phyloP scores from a whole-genome alignment of 306 rosid species.

The Cercis canadensis region DNA sequence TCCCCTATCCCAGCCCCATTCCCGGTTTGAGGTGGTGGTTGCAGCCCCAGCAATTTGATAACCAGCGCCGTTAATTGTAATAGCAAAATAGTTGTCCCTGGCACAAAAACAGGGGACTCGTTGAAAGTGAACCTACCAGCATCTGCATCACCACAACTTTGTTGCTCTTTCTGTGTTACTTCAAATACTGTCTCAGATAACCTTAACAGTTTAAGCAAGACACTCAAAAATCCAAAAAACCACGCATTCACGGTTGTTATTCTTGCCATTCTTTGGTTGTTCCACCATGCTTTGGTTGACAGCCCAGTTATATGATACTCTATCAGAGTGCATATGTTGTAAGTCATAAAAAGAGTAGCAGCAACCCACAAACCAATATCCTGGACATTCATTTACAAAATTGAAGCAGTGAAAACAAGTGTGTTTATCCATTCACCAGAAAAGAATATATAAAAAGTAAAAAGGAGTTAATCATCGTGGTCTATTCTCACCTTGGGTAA shows the following conservation, averaged over 20 bases:
- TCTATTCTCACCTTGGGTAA: slow-evolving; percentile 67
- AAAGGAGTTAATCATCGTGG: too few species aligned
- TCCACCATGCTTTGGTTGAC: slow-evolving; percentile 59
- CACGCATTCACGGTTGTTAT: slow-evolving; percentile 37
- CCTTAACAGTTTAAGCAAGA: slow-evolving; percentile 40
- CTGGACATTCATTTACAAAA: too few species aligned
- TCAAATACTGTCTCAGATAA: slow-evolving; percentile 48
- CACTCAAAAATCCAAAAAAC: slow-evolving; percentile 41
- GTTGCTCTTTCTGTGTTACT: slow-evolving; percentile 49
- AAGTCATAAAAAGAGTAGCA: slow-evolving; percentile 29
- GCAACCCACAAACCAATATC: slow-evolving; percentile 37
- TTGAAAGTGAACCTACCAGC: too few species aligned
- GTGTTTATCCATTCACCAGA: too few species aligned
- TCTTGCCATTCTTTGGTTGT: slow-evolving; percentile 47
- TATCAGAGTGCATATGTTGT: slow-evolving; percentile 13
- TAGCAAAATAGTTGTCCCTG: too few species aligned
- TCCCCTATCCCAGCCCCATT: too few species aligned
- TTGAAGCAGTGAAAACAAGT: too few species aligned
- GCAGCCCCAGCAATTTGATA: too few species aligned
- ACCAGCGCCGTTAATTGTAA: too few species aligned
- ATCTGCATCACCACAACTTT: slow-evolving; percentile 42
- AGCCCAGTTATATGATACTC: slow-evolving; percentile 31
- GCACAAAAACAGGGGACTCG: too few species aligned
- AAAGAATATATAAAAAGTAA: too few species aligned
- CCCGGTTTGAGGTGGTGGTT: too few species aligned